Base-by-base conservation (phyloP, 805 yeast genomes). In the Kluyveromyces lactis region DNA sequence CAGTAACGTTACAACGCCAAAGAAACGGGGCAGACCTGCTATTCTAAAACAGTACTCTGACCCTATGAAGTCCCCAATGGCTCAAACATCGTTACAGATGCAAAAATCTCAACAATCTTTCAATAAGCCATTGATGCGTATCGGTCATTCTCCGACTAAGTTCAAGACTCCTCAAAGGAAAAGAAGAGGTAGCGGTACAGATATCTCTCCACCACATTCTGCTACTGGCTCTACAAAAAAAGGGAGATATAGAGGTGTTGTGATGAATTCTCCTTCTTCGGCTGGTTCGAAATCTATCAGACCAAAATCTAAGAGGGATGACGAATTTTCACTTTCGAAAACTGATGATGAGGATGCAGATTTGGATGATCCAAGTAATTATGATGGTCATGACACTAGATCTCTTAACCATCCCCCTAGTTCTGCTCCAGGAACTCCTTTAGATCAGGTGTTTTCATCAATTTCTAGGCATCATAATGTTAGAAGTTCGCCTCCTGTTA, bases 11-110 rank as follows among this genome's bases (percentile, higher is more conserved):
- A 18, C 21, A 4, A 33, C 27, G 13, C 32, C 36, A 23, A 53
- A 44, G 39, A 55, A 52, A 31, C 51, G 66, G 41, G 66, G 66
- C 4, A 53, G 66, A 51, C 66, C 66, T 6, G 58, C 60, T 11
- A 52, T 61, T 9, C 51, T 56, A 10, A 61, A 59, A 42, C 50
- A 56, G 19, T 61, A 61, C 33, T 49, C 51, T 8, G 52, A 60
- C 38, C 64, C 64, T 10, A 44, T 59, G 49, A 52, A 58, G 38
- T 52, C 59, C 12, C 66, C 66, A 16, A 60, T 61, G 64, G 66
- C 66, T 3, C 53, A 51, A 18, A 55, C 63, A 2, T 61, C 66
- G 1, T 31, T 55, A 40, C 51, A 53, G 36, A 59, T 61, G 23
- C 62, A 60, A 31, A 55, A 43, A 38, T 56, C 54, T 9, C 44